A percentile compares a stretch with the other conserved stretches of the same genome.
Evolutionary conservation across 352 stramenopile species (phyloP).

Genomic region (Phytophthora multivora): DNA sequence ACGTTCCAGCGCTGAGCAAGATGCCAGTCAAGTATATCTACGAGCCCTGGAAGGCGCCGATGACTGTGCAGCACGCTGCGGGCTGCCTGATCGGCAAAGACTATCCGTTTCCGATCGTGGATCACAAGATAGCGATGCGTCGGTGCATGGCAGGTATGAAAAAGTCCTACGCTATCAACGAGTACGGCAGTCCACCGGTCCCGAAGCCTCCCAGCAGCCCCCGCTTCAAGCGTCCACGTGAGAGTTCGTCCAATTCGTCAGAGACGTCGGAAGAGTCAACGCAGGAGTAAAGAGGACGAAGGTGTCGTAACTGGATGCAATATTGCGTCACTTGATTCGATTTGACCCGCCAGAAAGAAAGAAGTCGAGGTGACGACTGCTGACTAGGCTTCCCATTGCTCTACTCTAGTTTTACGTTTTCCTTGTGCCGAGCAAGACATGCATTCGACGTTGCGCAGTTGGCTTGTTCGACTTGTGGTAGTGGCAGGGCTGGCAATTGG

Average conservation of each 20-base stretch:
- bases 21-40: slow-evolving; percentile 98
- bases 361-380: slow-evolving; percentile 16
- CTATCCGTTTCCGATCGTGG: slow-evolving; percentile 96
- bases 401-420: neutral
- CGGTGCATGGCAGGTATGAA: slow-evolving; percentile 92
- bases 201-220: slow-evolving; percentile 26
- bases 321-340: slow-evolving; percentile 5
- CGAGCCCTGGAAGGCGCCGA: slow-evolving; percentile 96
- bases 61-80: slow-evolving; percentile 81
- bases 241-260: slow-evolving; percentile 38
- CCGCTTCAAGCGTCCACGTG: slow-evolving; percentile 34
- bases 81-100: slow-evolving; percentile 91
- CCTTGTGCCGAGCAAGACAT: slow-evolving; percentile 2
- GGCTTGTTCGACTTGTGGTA: slow-evolving; percentile 16
- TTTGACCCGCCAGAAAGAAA: neutral
- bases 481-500: slow-evolving; percentile 8
- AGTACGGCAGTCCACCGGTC: slow-evolving; percentile 33
- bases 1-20: slow-evolving; percentile 89
- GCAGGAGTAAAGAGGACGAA: slow-evolving; percentile 7
- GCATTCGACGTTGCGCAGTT: slow-evolving; percentile 5
- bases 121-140: slow-evolving; percentile 92
- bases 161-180: slow-evolving; percentile 77
- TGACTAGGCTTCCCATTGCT: neutral
- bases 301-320: slow-evolving; percentile 6
- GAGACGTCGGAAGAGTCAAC: slow-evolving; percentile 40